These are phyloP conservation scores for Globisporangium echinulatum DNA, from an alignment of 352 stramenopile genomes.

Conservation along the genomic window DNA sequence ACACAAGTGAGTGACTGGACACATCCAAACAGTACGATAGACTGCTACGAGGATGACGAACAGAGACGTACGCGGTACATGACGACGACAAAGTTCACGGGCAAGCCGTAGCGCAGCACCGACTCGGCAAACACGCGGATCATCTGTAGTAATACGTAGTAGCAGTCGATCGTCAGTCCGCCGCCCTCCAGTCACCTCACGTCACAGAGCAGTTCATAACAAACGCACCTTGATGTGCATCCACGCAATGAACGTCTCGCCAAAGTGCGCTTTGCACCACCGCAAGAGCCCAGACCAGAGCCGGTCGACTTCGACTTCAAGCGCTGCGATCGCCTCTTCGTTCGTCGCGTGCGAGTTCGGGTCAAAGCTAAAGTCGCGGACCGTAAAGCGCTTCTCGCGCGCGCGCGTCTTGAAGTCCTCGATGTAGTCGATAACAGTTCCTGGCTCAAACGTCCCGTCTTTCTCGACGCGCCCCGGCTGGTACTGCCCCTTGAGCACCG, in stretches of 20 bases:
- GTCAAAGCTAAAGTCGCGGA: slow-evolving; percentile 92
- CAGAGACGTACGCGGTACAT: slow-evolving; percentile 65
- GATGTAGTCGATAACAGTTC: slow-evolving; percentile 92
- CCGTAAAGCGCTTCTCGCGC: slow-evolving; percentile 91
- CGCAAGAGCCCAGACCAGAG: slow-evolving; percentile 92
- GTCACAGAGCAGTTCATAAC: neutral
- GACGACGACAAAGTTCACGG: slow-evolving; percentile 92
- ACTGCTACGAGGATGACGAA: neutral
- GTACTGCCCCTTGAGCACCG: slow-evolving; percentile 94
- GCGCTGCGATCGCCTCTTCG: slow-evolving; percentile 78
- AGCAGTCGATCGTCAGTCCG: too few species aligned
- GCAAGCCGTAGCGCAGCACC: slow-evolving; percentile 96
- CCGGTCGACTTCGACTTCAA: slow-evolving; percentile 90
- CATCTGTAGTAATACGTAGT: slow-evolving; percentile 27
- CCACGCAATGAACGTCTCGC: slow-evolving; percentile 97
- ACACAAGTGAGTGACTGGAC: neutral
- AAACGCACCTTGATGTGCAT: slow-evolving; percentile 95
- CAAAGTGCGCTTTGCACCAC: slow-evolving; percentile 98
- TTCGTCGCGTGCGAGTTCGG: slow-evolving; percentile 83
- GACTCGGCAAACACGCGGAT: slow-evolving; percentile 97
- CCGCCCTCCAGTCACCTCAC: neutral
- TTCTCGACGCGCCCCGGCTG: slow-evolving; percentile 79
- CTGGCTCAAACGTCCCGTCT: slow-evolving; percentile 87
- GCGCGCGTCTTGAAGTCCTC: slow-evolving; percentile 92
- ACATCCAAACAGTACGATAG: slow-evolving; percentile 1